Conservation (phyloP, 2,329 filamentous ascomycete genomes). For the Stylonectria norvegica region DNA sequence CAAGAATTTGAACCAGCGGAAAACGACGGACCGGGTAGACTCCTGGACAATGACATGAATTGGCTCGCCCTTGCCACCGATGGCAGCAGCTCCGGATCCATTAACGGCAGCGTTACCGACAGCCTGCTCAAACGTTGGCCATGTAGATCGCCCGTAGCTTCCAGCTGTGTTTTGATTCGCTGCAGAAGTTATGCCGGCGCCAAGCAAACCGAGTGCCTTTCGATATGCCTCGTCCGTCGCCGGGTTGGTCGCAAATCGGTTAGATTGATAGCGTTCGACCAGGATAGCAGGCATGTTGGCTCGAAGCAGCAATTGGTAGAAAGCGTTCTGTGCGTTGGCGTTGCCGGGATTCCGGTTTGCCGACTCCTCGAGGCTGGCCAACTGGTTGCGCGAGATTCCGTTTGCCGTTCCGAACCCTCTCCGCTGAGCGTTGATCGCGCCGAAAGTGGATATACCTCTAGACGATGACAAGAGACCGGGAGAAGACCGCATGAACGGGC, state of each 20-base stretch:
- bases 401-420: slow-evolving; percentile 43
- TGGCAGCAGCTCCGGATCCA: slow-evolving; percentile 28
- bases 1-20: slow-evolving; percentile 89
- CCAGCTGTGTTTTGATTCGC: slow-evolving; percentile 20
- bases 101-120: slow-evolving; percentile 28
- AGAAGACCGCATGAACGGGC: slow-evolving; percentile 24
- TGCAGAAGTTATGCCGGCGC: slow-evolving; percentile 27
- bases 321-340: slow-evolving; percentile 83
- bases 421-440: slow-evolving; percentile 19
- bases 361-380: slow-evolving; percentile 83
- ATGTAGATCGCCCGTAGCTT: slow-evolving; percentile 25
- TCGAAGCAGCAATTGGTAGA: slow-evolving; percentile 86
- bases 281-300: slow-evolving; percentile 93
- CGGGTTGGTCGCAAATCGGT: slow-evolving; percentile 76
- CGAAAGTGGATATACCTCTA: slow-evolving; percentile 19
- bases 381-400: slow-evolving; percentile 58
- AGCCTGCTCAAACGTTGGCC: slow-evolving; percentile 30
- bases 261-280: slow-evolving; percentile 83
- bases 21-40: slow-evolving; percentile 71
- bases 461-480: slow-evolving; percentile 17
- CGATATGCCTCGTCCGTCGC: slow-evolving; percentile 76
- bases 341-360: slow-evolving; percentile 91
- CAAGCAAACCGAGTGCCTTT: slow-evolving; percentile 57
- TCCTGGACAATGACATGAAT: slow-evolving; percentile 96
- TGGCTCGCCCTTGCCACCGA: slow-evolving; percentile 76